A percentile compares a stretch with the other conserved stretches of the same genome.
phyloP scores from a whole-genome alignment of 2,329 filamentous ascomycete genomes.

The Phaeosphaeria sp. region DNA sequence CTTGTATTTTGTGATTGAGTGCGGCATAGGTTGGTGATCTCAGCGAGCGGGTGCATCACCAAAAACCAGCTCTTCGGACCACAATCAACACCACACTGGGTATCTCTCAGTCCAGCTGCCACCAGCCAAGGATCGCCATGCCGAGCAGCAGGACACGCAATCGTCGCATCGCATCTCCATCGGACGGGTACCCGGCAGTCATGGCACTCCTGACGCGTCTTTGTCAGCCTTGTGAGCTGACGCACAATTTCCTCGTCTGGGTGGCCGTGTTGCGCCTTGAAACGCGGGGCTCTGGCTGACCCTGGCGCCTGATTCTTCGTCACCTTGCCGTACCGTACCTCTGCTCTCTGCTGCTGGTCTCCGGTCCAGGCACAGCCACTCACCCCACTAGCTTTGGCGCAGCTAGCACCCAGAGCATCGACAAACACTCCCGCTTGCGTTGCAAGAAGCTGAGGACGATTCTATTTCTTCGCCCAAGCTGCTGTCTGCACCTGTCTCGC shows the following conservation, averaged over 20 bases:
- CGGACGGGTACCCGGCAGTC: not conserved
- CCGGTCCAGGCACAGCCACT: slow-evolving; percentile 4
- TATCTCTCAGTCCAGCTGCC: not conserved
- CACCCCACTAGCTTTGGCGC: slow-evolving; percentile 5
- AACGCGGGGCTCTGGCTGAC: not conserved
- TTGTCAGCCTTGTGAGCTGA: not conserved
- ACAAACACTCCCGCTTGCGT: not conserved
- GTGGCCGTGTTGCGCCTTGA: not conserved
- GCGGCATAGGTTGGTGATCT: too few relatives aligned
- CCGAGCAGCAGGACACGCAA: not conserved
- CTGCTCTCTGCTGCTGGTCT: not conserved
- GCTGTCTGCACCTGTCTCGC: slow-evolving; percentile 8
- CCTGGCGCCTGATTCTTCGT: not conserved
- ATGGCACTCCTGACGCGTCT: not conserved
- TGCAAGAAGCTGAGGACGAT: not conserved
- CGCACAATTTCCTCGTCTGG: not conserved
- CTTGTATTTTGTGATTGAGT: too few relatives aligned
- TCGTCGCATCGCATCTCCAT: not conserved
- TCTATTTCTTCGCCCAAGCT: slow-evolving; percentile 7
- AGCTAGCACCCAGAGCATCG: slow-evolving; percentile 5
- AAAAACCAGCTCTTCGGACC: too few relatives aligned
- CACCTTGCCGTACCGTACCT: not conserved
- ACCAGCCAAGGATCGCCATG: not conserved
- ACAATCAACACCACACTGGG: not conserved
- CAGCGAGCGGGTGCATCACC: too few relatives aligned